Evolutionary conservation across 305 asterid species (phyloP), one percentile per base, ranked within the genome.

Genomic region (Solanum hybrid): DNA sequence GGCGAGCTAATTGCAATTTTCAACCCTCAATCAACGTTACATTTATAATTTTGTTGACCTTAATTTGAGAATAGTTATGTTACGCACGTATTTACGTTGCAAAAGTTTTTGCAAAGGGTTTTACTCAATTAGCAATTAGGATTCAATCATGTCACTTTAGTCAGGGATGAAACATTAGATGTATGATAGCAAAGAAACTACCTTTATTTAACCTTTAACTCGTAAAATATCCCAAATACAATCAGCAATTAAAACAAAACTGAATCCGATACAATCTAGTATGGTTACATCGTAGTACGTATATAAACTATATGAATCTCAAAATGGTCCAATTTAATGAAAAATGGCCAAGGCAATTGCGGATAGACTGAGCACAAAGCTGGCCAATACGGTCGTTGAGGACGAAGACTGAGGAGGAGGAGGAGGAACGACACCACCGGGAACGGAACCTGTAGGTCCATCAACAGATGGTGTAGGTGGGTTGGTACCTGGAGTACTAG

Each of bases 401-500:
- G 89, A 90, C 5, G 91, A 88, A n/a, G 90, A 32, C 4, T 87
- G 15, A 40, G 51, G 51, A 38, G 60, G 60, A 24, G 89, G 77
- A 29, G 79, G 24, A 27, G 37, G 29, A 40, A 27, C 14, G 34
- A 40, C 2, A 56, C 13, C 73, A 17, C 89, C 17, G 10, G n/a
- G 76, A 75, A 77, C 12, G 2, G 89, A 78, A 31, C 75, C 82
- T 66, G 89, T 71, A 24, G 89, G 89, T 35, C 80, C 89, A 51
- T 34, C 22, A 32, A 86, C 66, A 36, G 24, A 7, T 0, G 45
- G 1, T 3, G 69, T 27, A 34, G 86, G 89, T 12, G 93, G 88
- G 24, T 89, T 38, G 7, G 72, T 22, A 7, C 92, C 88, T 10
- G 89, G 89, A 32, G 92, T 91, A 75, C 88, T 90, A 5, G 42